phyloP scores from a whole-genome alignment of 2,329 filamentous ascomycete genomes.

The Aspergillus sojae region DNA sequence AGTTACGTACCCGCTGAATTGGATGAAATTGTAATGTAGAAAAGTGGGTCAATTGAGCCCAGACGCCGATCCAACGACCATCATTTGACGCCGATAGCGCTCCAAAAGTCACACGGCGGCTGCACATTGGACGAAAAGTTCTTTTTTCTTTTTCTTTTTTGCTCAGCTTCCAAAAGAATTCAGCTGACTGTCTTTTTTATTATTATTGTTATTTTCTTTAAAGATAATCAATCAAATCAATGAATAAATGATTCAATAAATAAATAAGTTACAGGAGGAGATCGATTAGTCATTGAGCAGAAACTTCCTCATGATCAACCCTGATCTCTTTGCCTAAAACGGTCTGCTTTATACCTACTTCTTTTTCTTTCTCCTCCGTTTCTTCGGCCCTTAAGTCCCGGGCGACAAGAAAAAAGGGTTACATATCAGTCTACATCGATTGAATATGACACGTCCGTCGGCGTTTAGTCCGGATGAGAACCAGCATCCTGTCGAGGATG shows the following conservation, averaged over 20 bases:
- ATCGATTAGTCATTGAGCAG: background rate
- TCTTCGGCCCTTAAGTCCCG: background rate
- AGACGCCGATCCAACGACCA: no score
- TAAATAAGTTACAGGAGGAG: no score
- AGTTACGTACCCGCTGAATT: no score
- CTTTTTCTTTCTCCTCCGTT: no score
- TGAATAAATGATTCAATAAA: background rate
- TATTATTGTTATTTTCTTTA: background rate
- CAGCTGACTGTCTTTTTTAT: background rate
- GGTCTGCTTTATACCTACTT: background rate
- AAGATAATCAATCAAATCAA: background rate
- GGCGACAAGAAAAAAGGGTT: background rate
- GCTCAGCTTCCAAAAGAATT: background rate
- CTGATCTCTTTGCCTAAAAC: background rate
- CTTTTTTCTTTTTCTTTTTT: background rate
- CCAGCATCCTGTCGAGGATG: background rate
- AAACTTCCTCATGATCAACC: background rate
- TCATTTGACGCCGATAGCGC: slow-evolving; percentile 1
- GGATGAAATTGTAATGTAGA: no score
- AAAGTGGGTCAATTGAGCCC: no score
- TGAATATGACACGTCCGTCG: background rate
- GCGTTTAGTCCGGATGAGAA: background rate
- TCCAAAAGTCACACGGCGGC: background rate
- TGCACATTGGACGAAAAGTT: background rate
- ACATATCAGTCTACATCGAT: background rate